Conservation (phyloP, 352 stramenopile species). For the Phytophthora chlamydospora region DNA sequence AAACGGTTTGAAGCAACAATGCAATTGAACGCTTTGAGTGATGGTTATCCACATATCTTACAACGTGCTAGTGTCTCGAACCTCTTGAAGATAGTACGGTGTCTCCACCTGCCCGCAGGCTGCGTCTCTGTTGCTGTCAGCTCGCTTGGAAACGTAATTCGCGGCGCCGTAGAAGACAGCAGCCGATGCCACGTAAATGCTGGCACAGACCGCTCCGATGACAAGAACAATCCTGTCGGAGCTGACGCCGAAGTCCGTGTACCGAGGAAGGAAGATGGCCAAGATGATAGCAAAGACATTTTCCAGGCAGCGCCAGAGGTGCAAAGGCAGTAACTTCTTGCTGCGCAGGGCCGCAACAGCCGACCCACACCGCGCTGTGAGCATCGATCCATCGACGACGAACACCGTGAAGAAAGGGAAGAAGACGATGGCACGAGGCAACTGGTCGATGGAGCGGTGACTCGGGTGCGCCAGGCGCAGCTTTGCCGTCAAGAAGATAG, state of each 20-base stretch:
- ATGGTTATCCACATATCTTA: not conserved
- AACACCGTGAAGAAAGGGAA: conserved; percentile 79
- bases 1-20: not conserved
- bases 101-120: not conserved
- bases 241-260: conserved; percentile 66
- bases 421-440: conserved; percentile 57
- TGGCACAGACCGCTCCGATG: conserved; percentile 46
- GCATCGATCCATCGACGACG: conserved; percentile 52
- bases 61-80: not conserved
- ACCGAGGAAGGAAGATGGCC: conserved; percentile 46
- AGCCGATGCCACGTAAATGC: conserved; percentile 38
- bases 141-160: conserved; percentile 3
- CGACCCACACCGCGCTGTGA: conserved; percentile 42
- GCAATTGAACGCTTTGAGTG: not conserved
- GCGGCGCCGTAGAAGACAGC: conserved; percentile 36
- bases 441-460: conserved; percentile 35
- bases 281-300: conserved; percentile 52
- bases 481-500: conserved; percentile 39
- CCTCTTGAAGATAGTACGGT: conserved; percentile 13
- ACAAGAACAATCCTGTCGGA: conserved; percentile 42
- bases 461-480: conserved; percentile 53
- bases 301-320: conserved; percentile 64
- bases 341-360: conserved; percentile 41
- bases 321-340: conserved; percentile 44
- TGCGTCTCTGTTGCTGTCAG: not conserved